These are phyloP conservation scores for Plasmodium gallinaceum DNA, from an alignment of 169 alveolate genomes.

Conservation along the genomic window DNA sequence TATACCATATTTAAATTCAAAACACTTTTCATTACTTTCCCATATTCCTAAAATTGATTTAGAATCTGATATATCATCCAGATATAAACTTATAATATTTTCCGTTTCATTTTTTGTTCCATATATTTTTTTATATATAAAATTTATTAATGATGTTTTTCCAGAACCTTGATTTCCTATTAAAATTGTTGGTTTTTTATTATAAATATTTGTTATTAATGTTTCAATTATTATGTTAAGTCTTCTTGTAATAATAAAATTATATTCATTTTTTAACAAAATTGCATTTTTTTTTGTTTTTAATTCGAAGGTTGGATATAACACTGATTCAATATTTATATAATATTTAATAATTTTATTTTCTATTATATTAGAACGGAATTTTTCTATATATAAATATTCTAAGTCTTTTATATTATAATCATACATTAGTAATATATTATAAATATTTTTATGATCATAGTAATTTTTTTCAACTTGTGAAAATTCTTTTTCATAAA, in stretches of 20 bases:
- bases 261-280: neutral
- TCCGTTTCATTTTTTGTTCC: slow-evolving; percentile 17
- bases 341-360: slow-evolving; percentile 15
- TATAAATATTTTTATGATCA: neutral
- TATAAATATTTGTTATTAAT: slow-evolving; percentile 44
- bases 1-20: slow-evolving; percentile 86
- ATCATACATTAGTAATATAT: slow-evolving; percentile 9
- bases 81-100: slow-evolving; percentile 79
- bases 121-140: slow-evolving; percentile 42
- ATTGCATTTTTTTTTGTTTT: slow-evolving; percentile 14
- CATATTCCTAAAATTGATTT: slow-evolving; percentile 87
- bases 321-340: slow-evolving; percentile 19
- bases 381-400: slow-evolving; percentile 47
- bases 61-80: slow-evolving; percentile 88
- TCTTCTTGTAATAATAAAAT: slow-evolving; percentile 50
- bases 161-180: slow-evolving; percentile 75
- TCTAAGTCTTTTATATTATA: slow-evolving; percentile 12
- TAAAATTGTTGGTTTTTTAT: slow-evolving; percentile 54
- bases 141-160: slow-evolving; percentile 68
- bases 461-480: no score
- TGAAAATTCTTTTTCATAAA: no score
- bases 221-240: slow-evolving; percentile 19
- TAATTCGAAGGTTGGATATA: slow-evolving; percentile 39
- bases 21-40: slow-evolving; percentile 85
- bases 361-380: slow-evolving; percentile 9